Percentiles rank a stretch among this genome's conserved stretches.
Evolutionary conservation across 2,329 filamentous ascomycete genomes (phyloP).

Genomic region (Rosellinia necatrix): DNA sequence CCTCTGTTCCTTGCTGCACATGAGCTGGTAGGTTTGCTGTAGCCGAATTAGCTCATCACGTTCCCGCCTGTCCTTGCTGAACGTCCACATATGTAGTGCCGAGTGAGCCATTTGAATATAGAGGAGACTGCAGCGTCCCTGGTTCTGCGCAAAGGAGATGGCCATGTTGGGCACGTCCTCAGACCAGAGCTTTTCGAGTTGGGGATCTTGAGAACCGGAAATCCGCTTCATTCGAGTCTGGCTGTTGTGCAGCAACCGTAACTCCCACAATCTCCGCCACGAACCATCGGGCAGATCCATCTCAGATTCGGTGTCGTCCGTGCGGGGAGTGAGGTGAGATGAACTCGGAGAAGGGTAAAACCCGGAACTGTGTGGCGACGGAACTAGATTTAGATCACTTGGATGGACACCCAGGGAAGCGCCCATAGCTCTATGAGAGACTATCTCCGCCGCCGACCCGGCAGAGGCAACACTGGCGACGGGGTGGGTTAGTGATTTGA

Average conservation of each 20-base stretch:
- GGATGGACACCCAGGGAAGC: conserved; percentile 12
- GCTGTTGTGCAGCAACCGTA: conserved; percentile 44
- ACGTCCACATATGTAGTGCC: conserved; percentile 44
- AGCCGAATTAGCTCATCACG: conserved; percentile 39
- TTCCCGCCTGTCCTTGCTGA: conserved; percentile 32
- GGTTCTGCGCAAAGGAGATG: conserved; percentile 37
- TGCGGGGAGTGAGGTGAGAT: conserved; percentile 27
- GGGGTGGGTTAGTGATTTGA: conserved; percentile 14
- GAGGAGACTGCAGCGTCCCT: conserved; percentile 41
- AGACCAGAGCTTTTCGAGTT: conserved; percentile 38
- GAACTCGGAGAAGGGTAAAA: conserved; percentile 34
- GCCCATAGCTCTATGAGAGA: conserved; percentile 4
- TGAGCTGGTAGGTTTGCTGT: conserved; percentile 44
- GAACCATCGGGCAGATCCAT: conserved; percentile 43
- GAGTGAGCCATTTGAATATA: conserved; percentile 44
- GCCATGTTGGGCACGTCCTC: conserved; percentile 43
- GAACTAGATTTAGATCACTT: conserved; percentile 21
- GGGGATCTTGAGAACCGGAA: conserved; percentile 24
- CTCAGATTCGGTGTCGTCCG: conserved; percentile 32
- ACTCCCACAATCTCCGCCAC: conserved; percentile 45
- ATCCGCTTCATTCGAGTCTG: conserved; percentile 40
- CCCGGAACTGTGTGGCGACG: conserved; percentile 28
- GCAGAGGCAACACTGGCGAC: conserved; percentile 7
- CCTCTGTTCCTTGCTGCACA: conserved; percentile 45
- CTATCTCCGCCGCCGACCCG: conserved; percentile 13